Percentiles rank a stretch among this genome's conserved stretches.
These are phyloP conservation scores for Elaeagnus macrophylla DNA, from an alignment of 306 rosid species.

Conservation along the genomic window DNA sequence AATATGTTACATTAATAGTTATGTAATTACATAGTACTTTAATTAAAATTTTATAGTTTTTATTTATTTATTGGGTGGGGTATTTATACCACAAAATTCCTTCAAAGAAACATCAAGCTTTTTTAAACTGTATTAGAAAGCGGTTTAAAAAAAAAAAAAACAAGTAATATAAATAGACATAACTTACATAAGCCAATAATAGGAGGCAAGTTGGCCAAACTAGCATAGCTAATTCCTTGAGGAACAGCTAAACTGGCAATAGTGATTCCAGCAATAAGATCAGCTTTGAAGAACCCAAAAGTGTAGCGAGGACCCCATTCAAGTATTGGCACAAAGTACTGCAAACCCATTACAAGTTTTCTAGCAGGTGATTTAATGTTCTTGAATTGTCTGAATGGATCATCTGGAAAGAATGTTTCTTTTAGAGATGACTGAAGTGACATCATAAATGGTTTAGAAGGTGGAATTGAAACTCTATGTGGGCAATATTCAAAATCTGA, in stretches of 20 bases:
- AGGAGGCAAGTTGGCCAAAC: constrained; percentile 79
- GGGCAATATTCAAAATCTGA: constrained; percentile 32
- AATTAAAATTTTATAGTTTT: no score
- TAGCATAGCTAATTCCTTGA: constrained; percentile 94
- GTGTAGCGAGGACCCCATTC: constrained; percentile 83
- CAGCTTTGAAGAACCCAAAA: constrained; percentile 51
- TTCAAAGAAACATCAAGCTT: no score
- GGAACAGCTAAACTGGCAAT: constrained; percentile 95
- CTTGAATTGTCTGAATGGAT: constrained; percentile 62
- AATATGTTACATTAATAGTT: no score
- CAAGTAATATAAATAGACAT: no score
- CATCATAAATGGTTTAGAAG: constrained; percentile 45
- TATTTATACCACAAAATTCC: no score
- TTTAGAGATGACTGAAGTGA: constrained; percentile 42
- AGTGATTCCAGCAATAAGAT: constrained; percentile 78
- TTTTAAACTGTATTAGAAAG: no score
- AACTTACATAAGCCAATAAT: constrained; percentile 82
- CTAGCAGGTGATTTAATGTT: constrained; percentile 25
- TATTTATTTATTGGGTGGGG: no score
- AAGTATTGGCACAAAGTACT: constrained; percentile 55
- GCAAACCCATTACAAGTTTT: constrained; percentile 39
- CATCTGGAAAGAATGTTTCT: constrained; percentile 87
- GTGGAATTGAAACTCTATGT: constrained; percentile 49
- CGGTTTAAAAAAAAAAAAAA: no score
- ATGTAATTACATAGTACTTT: no score